Conservation (phyloP, 371 early-diverging fungal genomes). For the Encephalitozoon hellem region DNA sequence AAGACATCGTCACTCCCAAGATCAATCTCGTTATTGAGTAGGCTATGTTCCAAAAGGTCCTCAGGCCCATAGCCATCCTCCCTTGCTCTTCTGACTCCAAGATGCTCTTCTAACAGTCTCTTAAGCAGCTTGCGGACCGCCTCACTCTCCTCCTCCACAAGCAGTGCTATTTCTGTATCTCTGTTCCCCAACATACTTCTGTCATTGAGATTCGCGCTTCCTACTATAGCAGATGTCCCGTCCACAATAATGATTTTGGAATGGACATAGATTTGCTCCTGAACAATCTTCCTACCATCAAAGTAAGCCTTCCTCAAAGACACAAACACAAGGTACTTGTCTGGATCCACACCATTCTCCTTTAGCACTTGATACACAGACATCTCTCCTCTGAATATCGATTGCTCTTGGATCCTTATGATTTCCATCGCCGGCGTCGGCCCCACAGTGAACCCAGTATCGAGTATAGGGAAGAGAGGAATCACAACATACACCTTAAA, state of each 20-base stretch:
- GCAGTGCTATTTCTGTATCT: constrained; percentile 77
- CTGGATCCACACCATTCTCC: constrained; percentile 65
- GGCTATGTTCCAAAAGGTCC: neutral
- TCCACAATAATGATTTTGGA: constrained; percentile 80
- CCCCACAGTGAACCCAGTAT: constrained; percentile 69
- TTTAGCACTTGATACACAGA: constrained; percentile 66
- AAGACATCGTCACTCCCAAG: constrained; percentile 8
- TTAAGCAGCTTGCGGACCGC: neutral
- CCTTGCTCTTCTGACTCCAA: neutral
- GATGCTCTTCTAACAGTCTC: constrained; percentile 22
- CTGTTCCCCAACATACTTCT: constrained; percentile 73
- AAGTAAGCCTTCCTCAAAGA: constrained; percentile 13
- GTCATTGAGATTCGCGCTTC: constrained; percentile 76
- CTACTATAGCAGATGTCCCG: constrained; percentile 70
- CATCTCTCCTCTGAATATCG: constrained; percentile 70
- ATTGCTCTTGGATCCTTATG: constrained; percentile 69
- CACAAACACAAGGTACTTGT: constrained; percentile 63
- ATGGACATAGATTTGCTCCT: constrained; percentile 77
- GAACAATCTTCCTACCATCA: constrained; percentile 58
- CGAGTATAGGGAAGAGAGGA: constrained; percentile 81
- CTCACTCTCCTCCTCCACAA: constrained; percentile 65
- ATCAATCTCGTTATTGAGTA: neutral
- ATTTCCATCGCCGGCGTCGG: constrained; percentile 60
- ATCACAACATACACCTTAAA: constrained; percentile 76
- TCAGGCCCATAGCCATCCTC: neutral